Evolutionary conservation across 371 early-diverging fungal genomes (phyloP), one percentile per base, ranked within the genome.

Genomic region (Actinomortierella ambigua): DNA sequence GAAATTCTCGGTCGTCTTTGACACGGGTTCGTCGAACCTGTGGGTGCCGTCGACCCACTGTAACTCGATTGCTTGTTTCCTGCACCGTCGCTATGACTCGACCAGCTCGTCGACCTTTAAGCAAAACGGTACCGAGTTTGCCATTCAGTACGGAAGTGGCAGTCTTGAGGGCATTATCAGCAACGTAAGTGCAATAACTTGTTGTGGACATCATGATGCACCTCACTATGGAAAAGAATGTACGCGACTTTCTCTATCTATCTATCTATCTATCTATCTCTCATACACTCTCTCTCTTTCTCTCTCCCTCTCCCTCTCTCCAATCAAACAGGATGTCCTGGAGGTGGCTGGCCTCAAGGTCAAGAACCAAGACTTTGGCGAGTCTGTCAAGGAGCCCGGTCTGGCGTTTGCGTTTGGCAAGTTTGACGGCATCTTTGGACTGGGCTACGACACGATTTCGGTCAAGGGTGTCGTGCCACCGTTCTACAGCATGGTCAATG

Each of bases 41-140:
- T 96, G 98, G 98, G 96, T 98, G 23, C 98, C 98, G 7, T 95
- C 95, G n/a, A 93, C 90, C 1, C 90, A 89, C 57, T 98, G 98
- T 82, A 80, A 77, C 39, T 93, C 95, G 2, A 93, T 98, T 68
- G 95, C 98, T 8, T 98, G 98, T 73, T 94, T 88, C 87, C 79
- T 97, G 68, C 98, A 97, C 75, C 63, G 81, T 39, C 88, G 92
- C 14, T 98, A 86, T 79, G 91, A 95, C 67, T 85, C 93, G 46
- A 61, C 61, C 57, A 70, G 88, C 69, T 92, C 93, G 14, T 68
- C 65, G 4, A 86, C 93, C 0, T 94, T 82, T 80, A 81, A 78
- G 53, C 80, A 83, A 27, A 97, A 97, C 64, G 98, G 97, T 39
- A 97, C 97, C 26, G 84, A 88, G 53, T 95, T 97, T 79, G 85